Base-by-base conservation (phyloP, 2,329 filamentous ascomycete species). In the Sporothrix inflata region DNA sequence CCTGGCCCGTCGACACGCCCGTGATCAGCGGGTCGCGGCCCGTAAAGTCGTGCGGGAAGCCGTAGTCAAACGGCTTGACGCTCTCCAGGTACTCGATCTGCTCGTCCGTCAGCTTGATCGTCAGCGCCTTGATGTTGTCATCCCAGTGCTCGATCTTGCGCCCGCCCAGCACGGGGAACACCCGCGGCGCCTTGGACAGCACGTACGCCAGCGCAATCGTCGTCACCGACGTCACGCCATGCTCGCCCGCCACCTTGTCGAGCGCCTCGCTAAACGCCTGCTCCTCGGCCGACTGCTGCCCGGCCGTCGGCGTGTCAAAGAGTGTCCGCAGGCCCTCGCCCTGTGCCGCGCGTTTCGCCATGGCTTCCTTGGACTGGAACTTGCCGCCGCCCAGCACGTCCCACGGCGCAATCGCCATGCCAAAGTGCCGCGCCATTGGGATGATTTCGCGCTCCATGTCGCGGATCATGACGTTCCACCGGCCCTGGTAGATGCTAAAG, bases 351-450 rank as follows among this genome's bases (percentile, higher is more conserved):
- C 73, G 73, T 8, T 19, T 75, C 71, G 81, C 79, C 61, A 82
- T 40, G 69, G 78, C 77, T 71, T 79, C 79, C 71, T 77, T 76
- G 19, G 82, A 81, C 78, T 86, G 83, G 79, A 87, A 85, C 71
- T 81, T 81, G 53, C 87, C 87, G 80, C 80, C 84, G 21, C 87
- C 87, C 6, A 90, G 80, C 0, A 85, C 86, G 67, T 87, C 89
- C 88, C 88, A 92, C 0, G 89, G 88, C 0, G 84, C 80, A 4
- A 90, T 75, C 27, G 82, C 89, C 89, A 84, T 83, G 71, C 82
- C 82, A 42, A 81, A 81, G 30, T 79, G 76, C 19, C 80, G 78
- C 6, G 78, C 78, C 82, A 84, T 83, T 3, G 83, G 83, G 12
- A 85, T 75, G 60, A 84, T 82, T 4, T 84, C 82, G 21, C 82